Evolutionary conservation across 1,139 yeast species (phyloP), one percentile per base, ranked within the genome.

Genomic region (Komagataea norvegica): DNA sequence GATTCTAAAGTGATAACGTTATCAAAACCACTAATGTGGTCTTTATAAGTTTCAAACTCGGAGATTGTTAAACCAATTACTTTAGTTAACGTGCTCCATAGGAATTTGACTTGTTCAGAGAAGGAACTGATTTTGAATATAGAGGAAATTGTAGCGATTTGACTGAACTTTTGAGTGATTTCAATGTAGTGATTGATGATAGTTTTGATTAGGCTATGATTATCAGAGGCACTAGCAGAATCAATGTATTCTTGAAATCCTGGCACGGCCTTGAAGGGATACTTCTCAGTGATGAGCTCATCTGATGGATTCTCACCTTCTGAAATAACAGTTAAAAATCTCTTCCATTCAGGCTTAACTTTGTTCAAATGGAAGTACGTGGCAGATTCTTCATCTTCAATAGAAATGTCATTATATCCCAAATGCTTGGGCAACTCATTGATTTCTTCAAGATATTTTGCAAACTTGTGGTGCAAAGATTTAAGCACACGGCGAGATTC

Each of bases 381-480:
- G 0, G 77, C 74, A n/a, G 72, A 61, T 13, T 62, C 66, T 21
- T 68, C 58, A 10, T 67, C 62, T 28, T 65, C 65, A 3, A 67
- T 72, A 48, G 64, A 66, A 0, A 65, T 69, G 1, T 72, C 73
- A 2, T 57, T 60, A n/a, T 65, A 48, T 0, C 56, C 62, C 30
- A 72, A 38, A 3, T 44, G 26, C 2, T 43, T 38, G 0, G 76
- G 68, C 10, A 71, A 42, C 1, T 41, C 37, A 17, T 57, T 61
- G 10, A 69, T 70, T 33, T 56, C 36, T 1, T 31, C 29, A 13
- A 71, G 52, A 2, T 61, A 44, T 8, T 42, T 46, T 4, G 41
- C 4, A 7, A 33, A 7, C n/a, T 26, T 26, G 8, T 16, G 38
- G 16, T 42, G 28, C 6, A 49, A 31, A 6, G 6, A n/a, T 6